Evolutionary conservation across 2,329 filamentous ascomycete species (phyloP), one percentile per base, ranked within the genome.

Genomic region (Pezicula radicicola): DNA sequence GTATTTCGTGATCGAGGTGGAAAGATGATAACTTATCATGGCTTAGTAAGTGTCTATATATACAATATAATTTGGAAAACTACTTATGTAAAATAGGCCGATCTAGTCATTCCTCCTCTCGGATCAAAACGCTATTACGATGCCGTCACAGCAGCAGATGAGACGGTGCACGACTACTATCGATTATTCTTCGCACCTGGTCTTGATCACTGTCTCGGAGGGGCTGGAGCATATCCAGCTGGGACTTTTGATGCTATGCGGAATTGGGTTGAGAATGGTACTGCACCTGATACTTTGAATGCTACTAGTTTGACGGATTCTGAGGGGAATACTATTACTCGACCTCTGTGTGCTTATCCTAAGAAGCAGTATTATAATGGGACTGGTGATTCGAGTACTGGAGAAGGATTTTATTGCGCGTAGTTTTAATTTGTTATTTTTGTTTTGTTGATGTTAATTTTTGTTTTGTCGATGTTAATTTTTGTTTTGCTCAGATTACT

Each of bases 251-350:
- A 56, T 15, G 60, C 61, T 37, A 48, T 69, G 8, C 55, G 56
- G 8, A 49, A 56, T 2, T 69, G 67, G 66, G 66, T 68, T 12
- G 66, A 70, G 46, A 56, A 68, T 5, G 65, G 65, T 6, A 59
- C 53, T 15, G 56, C 55, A 0, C 66, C 66, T 1, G 61, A 65
- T 13, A 37, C 48, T 4, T 35, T 60, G 43, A 37, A 42, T 42
- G 54, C 51, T 8, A 50, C 15, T n/a, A 16, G 15, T 21, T 6
- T 37, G 35, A 16, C 4, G 35, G 35, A 37, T 16, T 15, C 18
- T 1, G n/a, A 42, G 15, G 40, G 30, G 4, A 15, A 18, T 3
- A 43, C 21, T 13, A n/a, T 53, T 15, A 42, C 37, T 3, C 16
- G 50, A 16, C 25, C 25, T 15, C n/a, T 53, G n/a, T 55, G 54